Base-by-base conservation (phyloP, 306 rosid genomes). In the Mimosa pudica region DNA sequence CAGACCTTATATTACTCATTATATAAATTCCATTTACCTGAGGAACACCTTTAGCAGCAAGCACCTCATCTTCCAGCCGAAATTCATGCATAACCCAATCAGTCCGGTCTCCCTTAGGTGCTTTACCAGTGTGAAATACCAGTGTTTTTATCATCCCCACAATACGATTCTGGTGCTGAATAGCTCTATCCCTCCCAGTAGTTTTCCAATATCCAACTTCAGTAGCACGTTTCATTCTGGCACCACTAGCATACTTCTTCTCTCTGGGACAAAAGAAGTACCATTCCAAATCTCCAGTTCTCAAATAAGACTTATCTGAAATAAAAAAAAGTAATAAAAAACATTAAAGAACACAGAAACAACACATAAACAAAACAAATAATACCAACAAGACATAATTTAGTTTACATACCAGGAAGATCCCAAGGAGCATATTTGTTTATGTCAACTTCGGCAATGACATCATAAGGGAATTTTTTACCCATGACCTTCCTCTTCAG, bases 81-180 rank as follows among this genome's bases (percentile, higher is more conserved):
- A 77, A 95, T 75, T 95, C 98, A 24, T 92, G 96, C 90, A 95
- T 84, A 24, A 92, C 98, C 98, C 98, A 95, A 85, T 95, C 74
- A 2, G 98, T 95, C 62, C 93, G 86, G 2, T 52, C 80, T 71
- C 97, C 97, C 32, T 16, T 66, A 6, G 89, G 92, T 0, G 97
- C 84, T 73, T 30, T 77, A 4, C 97, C 97, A 0, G 0, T 62
- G 80, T 92, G 93, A 82, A 91, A 95, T 18, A 93, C 75, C 84
- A 95, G 70, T 4, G 97, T 91, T 83, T 86, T 92, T 63, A 83
- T 90, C 83, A 57, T 76, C 69, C 98, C 98, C n/a, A 87, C 97
- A 36, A 80, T 78, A 32, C 20, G 78, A 47, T 63, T 62, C 0
- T 71, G 44, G 74, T 83, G 33, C 60, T 9, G 54, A 17, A 95